These are phyloP conservation scores for Colletotrichum sp. DNA, from an alignment of 2,329 filamentous ascomycete genomes.

Conservation along the genomic window DNA sequence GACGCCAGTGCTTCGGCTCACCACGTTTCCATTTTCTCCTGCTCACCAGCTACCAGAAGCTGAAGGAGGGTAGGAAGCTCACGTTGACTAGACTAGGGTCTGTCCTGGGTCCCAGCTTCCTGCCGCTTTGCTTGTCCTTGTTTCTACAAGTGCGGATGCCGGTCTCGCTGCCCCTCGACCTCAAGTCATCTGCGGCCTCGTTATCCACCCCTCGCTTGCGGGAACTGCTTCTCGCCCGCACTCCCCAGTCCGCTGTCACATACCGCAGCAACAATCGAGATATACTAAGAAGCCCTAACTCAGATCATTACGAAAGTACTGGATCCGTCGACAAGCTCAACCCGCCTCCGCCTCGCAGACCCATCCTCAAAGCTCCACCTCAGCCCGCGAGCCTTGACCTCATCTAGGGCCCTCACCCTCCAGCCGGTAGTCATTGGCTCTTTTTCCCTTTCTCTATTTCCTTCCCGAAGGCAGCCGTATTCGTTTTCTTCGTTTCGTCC, in stretches of 20 bases:
- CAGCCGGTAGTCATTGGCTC: constrained; percentile 12
- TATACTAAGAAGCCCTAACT: constrained; percentile 17
- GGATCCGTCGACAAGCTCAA: constrained; percentile 15
- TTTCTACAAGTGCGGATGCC: constrained; percentile 15
- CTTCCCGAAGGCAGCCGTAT: not conserved
- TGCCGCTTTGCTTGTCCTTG: constrained; percentile 9
- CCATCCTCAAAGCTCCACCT: constrained; percentile 19
- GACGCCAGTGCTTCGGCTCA: not conserved
- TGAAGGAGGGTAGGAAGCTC: constrained; percentile 14
- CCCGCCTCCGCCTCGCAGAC: constrained; percentile 9
- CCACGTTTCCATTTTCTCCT: not conserved
- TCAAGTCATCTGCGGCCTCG: constrained; percentile 15
- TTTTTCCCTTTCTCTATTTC: constrained; percentile 4
- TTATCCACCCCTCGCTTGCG: constrained; percentile 17
- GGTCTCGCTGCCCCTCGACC: constrained; percentile 21
- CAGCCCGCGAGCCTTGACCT: constrained; percentile 17
- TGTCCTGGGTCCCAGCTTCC: not conserved
- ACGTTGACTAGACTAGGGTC: not conserved
- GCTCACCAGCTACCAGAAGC: not conserved
- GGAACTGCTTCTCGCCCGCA: constrained; percentile 6
- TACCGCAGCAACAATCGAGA: constrained; percentile 18
- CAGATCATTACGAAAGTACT: constrained; percentile 16
- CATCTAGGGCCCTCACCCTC: constrained; percentile 20
- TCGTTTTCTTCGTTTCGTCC: not conserved
- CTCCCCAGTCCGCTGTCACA: constrained; percentile 12